Evolutionary conservation across 495 filamentous ascomycete genomes (phyloP).

Genomic region (Penicillium cataractarum): DNA sequence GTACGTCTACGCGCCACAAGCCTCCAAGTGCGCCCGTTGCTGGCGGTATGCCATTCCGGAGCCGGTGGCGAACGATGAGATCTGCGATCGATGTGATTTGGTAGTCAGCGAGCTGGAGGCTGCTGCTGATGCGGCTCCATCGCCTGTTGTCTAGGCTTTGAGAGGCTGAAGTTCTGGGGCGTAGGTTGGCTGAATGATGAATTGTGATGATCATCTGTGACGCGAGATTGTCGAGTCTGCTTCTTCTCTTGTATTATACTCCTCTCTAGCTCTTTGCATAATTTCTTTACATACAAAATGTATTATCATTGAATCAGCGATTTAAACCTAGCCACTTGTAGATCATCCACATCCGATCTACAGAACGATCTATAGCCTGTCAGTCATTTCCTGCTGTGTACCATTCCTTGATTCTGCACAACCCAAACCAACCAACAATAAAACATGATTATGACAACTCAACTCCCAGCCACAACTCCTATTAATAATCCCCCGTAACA

Average conservation of each 20-base stretch:
- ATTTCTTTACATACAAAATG: background rate
- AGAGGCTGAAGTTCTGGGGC: background rate
- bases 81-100: slow-evolving; percentile 76
- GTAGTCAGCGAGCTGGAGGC: slow-evolving; percentile 55
- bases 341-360: background rate
- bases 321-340: background rate
- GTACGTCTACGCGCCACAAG: slow-evolving; percentile 66
- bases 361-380: background rate
- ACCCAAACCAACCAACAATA: background rate
- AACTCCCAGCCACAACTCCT: background rate
- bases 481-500: background rate
- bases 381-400: background rate
- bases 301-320: background rate
- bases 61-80: slow-evolving; percentile 49
- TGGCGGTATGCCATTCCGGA: slow-evolving; percentile 72
- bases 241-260: slow-evolving; percentile 3
- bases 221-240: background rate
- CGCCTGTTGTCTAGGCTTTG: slow-evolving; percentile 10
- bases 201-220: slow-evolving; percentile 1
- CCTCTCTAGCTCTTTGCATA: background rate
- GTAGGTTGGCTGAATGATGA: background rate
- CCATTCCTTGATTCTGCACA: background rate
- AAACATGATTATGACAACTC: background rate
- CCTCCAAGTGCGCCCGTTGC: slow-evolving; percentile 80
- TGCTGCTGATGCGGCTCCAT: slow-evolving; percentile 10